These are phyloP conservation scores for Westerdykella ornata DNA, from an alignment of 2,329 filamentous ascomycete genomes.

Conservation along the genomic window DNA sequence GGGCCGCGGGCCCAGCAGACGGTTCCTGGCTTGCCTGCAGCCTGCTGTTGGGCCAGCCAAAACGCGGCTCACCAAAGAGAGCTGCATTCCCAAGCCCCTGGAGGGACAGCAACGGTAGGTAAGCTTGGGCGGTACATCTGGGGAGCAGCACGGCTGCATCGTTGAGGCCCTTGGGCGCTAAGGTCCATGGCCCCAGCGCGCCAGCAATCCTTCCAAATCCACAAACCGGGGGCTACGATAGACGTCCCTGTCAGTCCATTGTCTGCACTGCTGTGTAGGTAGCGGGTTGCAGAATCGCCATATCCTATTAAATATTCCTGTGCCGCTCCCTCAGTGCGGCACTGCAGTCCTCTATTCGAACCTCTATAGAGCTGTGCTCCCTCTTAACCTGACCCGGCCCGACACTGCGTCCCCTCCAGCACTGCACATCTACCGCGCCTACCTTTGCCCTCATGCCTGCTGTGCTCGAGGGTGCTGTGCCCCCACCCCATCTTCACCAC, in stretches of 20 bases:
- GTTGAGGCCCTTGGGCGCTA: slow-evolving; percentile 13
- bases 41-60: slow-evolving; percentile 28
- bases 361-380: slow-evolving; percentile 1
- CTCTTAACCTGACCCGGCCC: not conserved
- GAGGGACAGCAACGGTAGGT: slow-evolving; percentile 8
- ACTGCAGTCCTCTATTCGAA: slow-evolving; percentile 1
- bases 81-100: slow-evolving; percentile 13
- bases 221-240: slow-evolving; percentile 26
- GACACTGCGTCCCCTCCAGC: slow-evolving; percentile 7
- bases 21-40: slow-evolving; percentile 26
- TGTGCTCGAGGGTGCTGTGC: slow-evolving; percentile 31
- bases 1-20: slow-evolving; percentile 18
- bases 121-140: slow-evolving; percentile 7
- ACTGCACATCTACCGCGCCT: slow-evolving; percentile 13
- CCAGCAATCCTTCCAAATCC: slow-evolving; percentile 18
- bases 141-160: slow-evolving; percentile 8
- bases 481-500: slow-evolving; percentile 27
- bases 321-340: slow-evolving; percentile 7
- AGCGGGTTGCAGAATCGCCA: slow-evolving; percentile 9
- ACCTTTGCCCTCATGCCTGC: slow-evolving; percentile 26
- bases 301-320: slow-evolving; percentile 18
- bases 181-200: slow-evolving; percentile 16
- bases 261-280: slow-evolving; percentile 8
- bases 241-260: slow-evolving; percentile 20
- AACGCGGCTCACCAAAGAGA: slow-evolving; percentile 27